Conservation (phyloP, 1,284 basidiomycete genomes). For the Ceratobasidium sp. region DNA sequence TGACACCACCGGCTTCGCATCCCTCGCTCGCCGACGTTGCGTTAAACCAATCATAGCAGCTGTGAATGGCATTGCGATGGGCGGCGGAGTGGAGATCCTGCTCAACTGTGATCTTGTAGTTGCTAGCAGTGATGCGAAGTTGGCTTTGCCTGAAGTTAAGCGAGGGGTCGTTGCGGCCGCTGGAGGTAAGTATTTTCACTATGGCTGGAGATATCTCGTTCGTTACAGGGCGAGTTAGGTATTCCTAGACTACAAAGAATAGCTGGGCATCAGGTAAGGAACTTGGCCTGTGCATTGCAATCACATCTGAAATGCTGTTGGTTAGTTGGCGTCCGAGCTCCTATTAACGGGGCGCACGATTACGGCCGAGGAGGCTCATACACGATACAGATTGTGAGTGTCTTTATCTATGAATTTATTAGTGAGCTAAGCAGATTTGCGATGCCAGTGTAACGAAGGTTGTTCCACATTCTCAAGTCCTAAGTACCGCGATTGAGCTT, state of each 20-base stretch:
- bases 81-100: constrained; percentile 83
- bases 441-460: constrained; percentile 76
- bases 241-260: constrained; percentile 73
- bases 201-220: too few species aligned
- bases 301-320: constrained; percentile 19
- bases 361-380: constrained; percentile 74
- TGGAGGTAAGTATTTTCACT: constrained; percentile 67
- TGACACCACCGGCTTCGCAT: constrained; percentile 76
- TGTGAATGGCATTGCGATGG: constrained; percentile 82
- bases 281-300: background rate
- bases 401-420: background rate
- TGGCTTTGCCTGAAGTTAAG: constrained; percentile 85
- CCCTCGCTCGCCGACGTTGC: constrained; percentile 76
- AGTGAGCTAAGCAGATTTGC: too few species aligned
- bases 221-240: constrained; percentile 5
- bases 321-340: constrained; percentile 80
- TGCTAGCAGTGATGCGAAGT: constrained; percentile 76
- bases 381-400: constrained; percentile 79
- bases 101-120: constrained; percentile 88
- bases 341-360: constrained; percentile 79
- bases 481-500: constrained; percentile 73
- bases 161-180: constrained; percentile 81
- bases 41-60: constrained; percentile 88
- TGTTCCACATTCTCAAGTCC: constrained; percentile 68
- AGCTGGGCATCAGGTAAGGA: constrained; percentile 74